Conservation (phyloP, 169 alveolate species). For the Cryptosporidium muris region DNA sequence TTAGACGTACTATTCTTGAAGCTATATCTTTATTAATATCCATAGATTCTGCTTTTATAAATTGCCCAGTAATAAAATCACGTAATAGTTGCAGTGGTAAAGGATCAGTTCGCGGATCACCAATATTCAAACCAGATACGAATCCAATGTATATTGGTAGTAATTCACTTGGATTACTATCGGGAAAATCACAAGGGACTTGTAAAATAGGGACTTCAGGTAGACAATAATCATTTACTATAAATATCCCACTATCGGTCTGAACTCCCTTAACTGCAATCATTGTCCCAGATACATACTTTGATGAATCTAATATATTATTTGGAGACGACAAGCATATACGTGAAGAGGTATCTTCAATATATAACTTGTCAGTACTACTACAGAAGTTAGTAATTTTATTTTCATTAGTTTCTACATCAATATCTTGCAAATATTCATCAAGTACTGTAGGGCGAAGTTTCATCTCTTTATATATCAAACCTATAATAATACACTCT, state of each 20-base stretch:
- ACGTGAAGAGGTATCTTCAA: constrained; percentile 60
- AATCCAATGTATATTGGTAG: constrained; percentile 43
- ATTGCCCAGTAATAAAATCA: constrained; percentile 40
- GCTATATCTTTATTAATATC: constrained; percentile 5
- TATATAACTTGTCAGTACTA: constrained; percentile 16
- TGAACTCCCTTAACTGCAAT: constrained; percentile 46
- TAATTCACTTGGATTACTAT: not conserved
- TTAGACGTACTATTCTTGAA: constrained; percentile 42
- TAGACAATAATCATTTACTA: constrained; percentile 21
- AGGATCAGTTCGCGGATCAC: constrained; percentile 12
- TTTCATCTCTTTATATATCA: constrained; percentile 51
- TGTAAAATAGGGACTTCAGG: constrained; percentile 30
- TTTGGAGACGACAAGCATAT: constrained; percentile 13
- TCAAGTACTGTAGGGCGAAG: constrained; percentile 45
- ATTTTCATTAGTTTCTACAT: not conserved
- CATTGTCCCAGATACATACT: constrained; percentile 31
- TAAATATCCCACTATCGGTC: constrained; percentile 19
- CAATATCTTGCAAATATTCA: constrained; percentile 62
- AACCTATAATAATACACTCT: constrained; percentile 44
- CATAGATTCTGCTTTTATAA: constrained; percentile 2
- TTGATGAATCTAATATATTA: not conserved
- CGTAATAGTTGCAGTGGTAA: constrained; percentile 52
- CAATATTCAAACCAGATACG: constrained; percentile 55
- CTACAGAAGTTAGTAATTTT: constrained; percentile 13
- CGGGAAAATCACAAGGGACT: not conserved